Conservation (phyloP, 1,284 basidiomycete genomes). For the Ceratorhiza oryzae-sativae region DNA sequence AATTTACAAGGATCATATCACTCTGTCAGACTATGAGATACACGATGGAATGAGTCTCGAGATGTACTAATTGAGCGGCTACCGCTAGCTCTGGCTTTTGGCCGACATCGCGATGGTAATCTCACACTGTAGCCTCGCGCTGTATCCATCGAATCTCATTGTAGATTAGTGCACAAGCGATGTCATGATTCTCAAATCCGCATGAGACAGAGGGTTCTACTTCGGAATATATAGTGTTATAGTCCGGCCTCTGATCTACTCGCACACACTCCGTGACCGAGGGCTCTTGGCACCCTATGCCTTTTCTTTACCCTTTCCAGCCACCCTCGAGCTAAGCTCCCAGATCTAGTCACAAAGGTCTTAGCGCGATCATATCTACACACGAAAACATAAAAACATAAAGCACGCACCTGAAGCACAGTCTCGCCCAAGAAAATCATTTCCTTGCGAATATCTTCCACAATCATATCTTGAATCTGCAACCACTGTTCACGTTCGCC, state of each 20-base stretch:
- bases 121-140: background rate
- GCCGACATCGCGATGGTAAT: background rate
- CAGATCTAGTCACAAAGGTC: constrained; percentile 36
- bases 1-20: constrained; percentile 94
- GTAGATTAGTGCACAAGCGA: background rate
- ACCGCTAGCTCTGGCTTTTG: background rate
- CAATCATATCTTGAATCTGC: constrained; percentile 95
- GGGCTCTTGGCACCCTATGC: background rate
- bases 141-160: background rate
- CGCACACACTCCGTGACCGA: background rate
- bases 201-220: background rate
- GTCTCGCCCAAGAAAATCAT: constrained; percentile 99
- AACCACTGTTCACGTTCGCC: constrained; percentile 94
- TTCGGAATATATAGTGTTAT: background rate
- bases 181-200: background rate
- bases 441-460: constrained; percentile 93
- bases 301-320: constrained; percentile 24
- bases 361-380: constrained; percentile 4
- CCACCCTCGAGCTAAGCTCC: constrained; percentile 28
- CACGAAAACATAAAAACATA: background rate
- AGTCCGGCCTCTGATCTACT: background rate
- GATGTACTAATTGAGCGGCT: constrained; percentile 69
- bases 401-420: constrained; percentile 77
- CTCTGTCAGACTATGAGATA: constrained; percentile 93
- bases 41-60: constrained; percentile 93